Percentiles rank a stretch among this genome's conserved stretches.
Evolutionary conservation across 106 monocot genomes (phyloP).

Genomic region (Dioscorea dumetorum): DNA sequence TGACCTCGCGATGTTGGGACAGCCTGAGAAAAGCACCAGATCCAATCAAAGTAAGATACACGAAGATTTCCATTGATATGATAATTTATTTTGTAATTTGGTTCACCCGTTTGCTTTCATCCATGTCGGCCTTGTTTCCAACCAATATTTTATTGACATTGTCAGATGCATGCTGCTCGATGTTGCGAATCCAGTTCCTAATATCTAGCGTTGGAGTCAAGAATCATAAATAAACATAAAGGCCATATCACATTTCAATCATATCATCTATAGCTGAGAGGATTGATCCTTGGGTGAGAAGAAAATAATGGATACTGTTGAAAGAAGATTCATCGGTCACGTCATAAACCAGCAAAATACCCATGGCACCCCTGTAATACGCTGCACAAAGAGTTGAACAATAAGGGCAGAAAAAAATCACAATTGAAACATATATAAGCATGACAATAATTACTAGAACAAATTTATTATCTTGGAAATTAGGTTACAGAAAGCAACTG

Average conservation of each 20-base stretch:
- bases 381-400: slow-evolving; percentile 37
- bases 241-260: background rate
- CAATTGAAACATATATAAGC: too few species aligned
- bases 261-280: too few species aligned
- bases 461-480: too few species aligned
- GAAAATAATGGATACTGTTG: slow-evolving; percentile 55
- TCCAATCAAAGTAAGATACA: background rate
- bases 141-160: slow-evolving; percentile 99
- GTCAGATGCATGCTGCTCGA: slow-evolving; percentile 97
- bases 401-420: background rate
- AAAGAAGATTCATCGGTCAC: slow-evolving; percentile 98
- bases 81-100: background rate
- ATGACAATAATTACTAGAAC: too few species aligned
- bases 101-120: slow-evolving; percentile 98
- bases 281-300: too few species aligned
- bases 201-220: slow-evolving; percentile 45
- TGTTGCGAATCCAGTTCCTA: slow-evolving; percentile 96
- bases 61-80: background rate
- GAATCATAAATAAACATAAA: background rate
- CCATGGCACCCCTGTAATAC: slow-evolving; percentile 96
- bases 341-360: slow-evolving; percentile 98
- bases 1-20: slow-evolving; percentile 91
- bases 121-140: slow-evolving; percentile 98
- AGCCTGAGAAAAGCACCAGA: slow-evolving; percentile 35
- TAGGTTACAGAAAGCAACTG: too few species aligned